Evolutionary conservation across 192 early-diverging fungal genomes (phyloP), one percentile per base, ranked within the genome.

Genomic region (Spinellus fusiger): DNA sequence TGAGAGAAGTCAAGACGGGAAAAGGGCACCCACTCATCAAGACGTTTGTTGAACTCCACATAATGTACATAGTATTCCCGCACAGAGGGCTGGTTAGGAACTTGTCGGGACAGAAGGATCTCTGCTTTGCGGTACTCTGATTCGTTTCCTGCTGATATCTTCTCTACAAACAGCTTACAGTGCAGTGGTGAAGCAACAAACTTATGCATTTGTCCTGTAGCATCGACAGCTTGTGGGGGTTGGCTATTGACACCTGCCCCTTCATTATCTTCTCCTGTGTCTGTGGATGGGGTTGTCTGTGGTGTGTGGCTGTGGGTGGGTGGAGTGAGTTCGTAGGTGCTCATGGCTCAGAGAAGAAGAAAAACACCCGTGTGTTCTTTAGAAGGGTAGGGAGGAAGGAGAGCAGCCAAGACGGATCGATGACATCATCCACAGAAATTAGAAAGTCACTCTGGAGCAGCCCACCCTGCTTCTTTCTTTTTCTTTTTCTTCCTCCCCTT

Each of bases 61-160:
- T 94, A 96, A 71, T 98, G 96, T 15, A 98, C 93, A 72, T 98
- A 98, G 66, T 91, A 96, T 78, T 93, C 84, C 33, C 79, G 57
- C 55, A 74, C 56, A 49, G 76, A 49, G 28, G 77, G 51, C 60
- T 80, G 50, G 33, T 76, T 72, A 55, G 71, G 58, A 20, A 75
- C 67, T 37, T 74, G 76, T 20, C 89, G 84, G 40, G 87, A 84
- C 3, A 89, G 93, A 8, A 98, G 76, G 7, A 98, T 81, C 59
- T 98, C 95, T 10, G 93, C 95, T 54, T 84, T 81, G 13, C 89
- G 86, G 69, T 82, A 88, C 56, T 88, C 86, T 9, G 71, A 49
- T 28, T 60, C 47, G n/a, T 63, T 32, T 20, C 55, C 56, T 15
- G 48, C 40, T 13, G 63, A 65, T 9, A 64, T 37, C 34, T 71